Percentiles rank a stretch among this genome's conserved stretches.
Evolutionary conservation across 2,329 filamentous ascomycete species (phyloP).

Genomic region (Sporothrix globosa): DNA sequence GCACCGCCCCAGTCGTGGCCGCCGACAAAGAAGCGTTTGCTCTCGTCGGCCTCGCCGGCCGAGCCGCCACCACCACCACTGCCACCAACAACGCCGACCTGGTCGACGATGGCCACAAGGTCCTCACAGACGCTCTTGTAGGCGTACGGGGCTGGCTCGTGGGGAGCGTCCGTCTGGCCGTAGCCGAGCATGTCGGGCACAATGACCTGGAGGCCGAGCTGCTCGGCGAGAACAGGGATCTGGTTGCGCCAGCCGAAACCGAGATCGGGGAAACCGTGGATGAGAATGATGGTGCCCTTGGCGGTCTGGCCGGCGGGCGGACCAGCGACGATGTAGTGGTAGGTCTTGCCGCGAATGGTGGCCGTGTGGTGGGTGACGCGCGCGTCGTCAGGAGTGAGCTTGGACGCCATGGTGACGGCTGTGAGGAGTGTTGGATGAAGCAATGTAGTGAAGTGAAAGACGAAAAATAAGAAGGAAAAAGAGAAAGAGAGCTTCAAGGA

Average conservation of each 20-base stretch:
- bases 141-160: conserved; percentile 65
- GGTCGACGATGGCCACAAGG: conserved; percentile 69
- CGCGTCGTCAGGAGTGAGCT: conserved; percentile 67
- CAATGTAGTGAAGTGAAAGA: not conserved
- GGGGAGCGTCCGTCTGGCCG: conserved; percentile 72
- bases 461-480: not conserved
- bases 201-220: conserved; percentile 75
- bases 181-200: conserved; percentile 88
- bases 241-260: conserved; percentile 88
- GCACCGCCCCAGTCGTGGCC: conserved; percentile 93
- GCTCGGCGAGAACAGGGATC: conserved; percentile 72
- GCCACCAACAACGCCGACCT: conserved; percentile 52
- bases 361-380: conserved; percentile 67
- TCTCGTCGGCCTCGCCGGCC: conserved; percentile 49
- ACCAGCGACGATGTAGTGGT: conserved; percentile 63
- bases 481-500: not conserved
- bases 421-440: not conserved
- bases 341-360: conserved; percentile 68
- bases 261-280: conserved; percentile 84
- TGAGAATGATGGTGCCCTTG: conserved; percentile 44
- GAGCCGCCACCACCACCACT: not conserved
- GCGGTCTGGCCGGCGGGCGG: conserved; percentile 49
- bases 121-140: conserved; percentile 74
- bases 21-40: conserved; percentile 67
- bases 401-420: conserved; percentile 51